phyloP scores from a whole-genome alignment of 768 basidiomycete genomes.

The Tubosaeta sp. region DNA sequence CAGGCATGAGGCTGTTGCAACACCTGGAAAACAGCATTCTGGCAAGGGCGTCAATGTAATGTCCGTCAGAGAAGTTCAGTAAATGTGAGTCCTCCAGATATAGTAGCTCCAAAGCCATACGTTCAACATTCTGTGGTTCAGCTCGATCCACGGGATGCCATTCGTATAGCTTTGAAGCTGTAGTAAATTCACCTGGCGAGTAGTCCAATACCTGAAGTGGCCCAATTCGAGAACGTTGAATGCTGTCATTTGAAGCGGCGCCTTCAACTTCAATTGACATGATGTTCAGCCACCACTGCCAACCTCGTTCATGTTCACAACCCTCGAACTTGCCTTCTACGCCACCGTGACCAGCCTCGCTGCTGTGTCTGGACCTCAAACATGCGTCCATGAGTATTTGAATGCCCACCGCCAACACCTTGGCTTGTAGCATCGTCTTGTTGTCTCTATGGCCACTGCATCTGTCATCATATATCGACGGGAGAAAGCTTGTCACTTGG shows the following conservation, averaged over 20 bases:
- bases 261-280: background rate
- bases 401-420: slow-evolving; percentile 2
- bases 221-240: too few species aligned
- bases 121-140: too few species aligned
- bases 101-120: too few species aligned
- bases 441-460: slow-evolving; percentile 7
- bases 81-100: too few species aligned
- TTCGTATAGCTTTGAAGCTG: too few species aligned
- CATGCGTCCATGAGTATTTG: slow-evolving; percentile 4
- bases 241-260: too few species aligned
- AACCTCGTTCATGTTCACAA: slow-evolving; percentile 3
- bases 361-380: background rate
- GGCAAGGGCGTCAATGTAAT: background rate
- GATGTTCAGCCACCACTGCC: too few species aligned
- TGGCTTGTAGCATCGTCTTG: background rate
- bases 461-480: background rate
- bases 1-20: slow-evolving; percentile 6
- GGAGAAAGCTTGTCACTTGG: background rate
- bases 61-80: too few species aligned
- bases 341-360: background rate
- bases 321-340: slow-evolving; percentile 3
- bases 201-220: too few species aligned
- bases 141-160: too few species aligned
- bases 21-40: background rate
- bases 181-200: too few species aligned